A percentile compares a stretch with the other conserved stretches of the same genome.
Conservation (phyloP, 352 stramenopile genomes). For the Phytophthora citricola region DNA sequence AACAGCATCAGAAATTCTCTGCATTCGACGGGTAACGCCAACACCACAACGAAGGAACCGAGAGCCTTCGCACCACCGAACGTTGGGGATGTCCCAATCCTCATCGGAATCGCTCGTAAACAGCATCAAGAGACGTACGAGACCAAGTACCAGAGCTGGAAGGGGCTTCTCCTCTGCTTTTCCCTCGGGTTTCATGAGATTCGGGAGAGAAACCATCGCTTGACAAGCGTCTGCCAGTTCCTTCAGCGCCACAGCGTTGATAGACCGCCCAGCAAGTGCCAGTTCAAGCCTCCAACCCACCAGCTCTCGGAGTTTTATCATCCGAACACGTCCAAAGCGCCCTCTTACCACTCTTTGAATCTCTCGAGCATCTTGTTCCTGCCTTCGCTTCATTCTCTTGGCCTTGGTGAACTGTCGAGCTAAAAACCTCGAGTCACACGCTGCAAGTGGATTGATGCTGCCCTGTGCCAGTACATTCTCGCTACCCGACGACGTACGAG, state of each 20-base stretch:
- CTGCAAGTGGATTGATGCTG: slow-evolving; percentile 67
- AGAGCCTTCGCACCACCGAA: slow-evolving; percentile 70
- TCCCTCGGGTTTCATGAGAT: slow-evolving; percentile 10
- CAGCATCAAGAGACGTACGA: slow-evolving; percentile 77
- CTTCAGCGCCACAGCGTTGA: slow-evolving; percentile 42
- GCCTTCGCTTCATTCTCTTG: slow-evolving; percentile 23
- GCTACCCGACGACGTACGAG: slow-evolving; percentile 65
- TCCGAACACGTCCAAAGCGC: slow-evolving; percentile 62
- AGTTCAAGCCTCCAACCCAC: slow-evolving; percentile 39
- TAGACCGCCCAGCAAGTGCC: slow-evolving; percentile 24
- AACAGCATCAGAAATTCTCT: slow-evolving; percentile 53
- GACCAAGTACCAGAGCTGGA: slow-evolving; percentile 65
- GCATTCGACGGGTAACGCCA: slow-evolving; percentile 57
- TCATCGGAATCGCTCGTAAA: slow-evolving; percentile 63
- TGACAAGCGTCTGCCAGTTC: slow-evolving; percentile 65
- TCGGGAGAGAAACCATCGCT: slow-evolving; percentile 57
- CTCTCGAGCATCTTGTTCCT: slow-evolving; percentile 27
- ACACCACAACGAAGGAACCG: slow-evolving; percentile 59
- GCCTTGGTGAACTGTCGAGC: slow-evolving; percentile 44
- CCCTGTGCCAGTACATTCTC: slow-evolving; percentile 71
- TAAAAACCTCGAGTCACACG: slow-evolving; percentile 59
- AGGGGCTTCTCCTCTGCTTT: slow-evolving; percentile 32
- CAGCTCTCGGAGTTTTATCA: slow-evolving; percentile 59
- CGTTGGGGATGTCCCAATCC: slow-evolving; percentile 57
- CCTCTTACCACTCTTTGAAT: slow-evolving; percentile 71